Evolutionary conservation across 1,284 basidiomycete genomes (phyloP), one percentile per base, ranked within the genome.

Genomic region (Rhodotorula sp.): DNA sequence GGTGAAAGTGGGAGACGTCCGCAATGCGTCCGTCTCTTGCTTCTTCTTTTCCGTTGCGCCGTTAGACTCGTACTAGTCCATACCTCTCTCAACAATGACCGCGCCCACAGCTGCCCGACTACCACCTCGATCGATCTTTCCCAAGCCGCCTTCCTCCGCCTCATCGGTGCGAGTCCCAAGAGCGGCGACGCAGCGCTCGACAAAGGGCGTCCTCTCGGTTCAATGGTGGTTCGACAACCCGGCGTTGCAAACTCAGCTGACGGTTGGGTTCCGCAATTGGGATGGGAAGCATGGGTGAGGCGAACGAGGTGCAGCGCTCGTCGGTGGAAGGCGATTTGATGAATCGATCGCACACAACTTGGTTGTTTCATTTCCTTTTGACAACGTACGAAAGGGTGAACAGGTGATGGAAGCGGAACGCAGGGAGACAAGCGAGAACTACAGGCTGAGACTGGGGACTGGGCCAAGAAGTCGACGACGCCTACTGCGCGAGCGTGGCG

Each of bases 401-500:
- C 16, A 44, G 40, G 13, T 13, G 13, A 44, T 13, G 40, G 15
- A 44, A 44, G 16, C 10, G 40, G 20, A 10, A 54, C 18, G 30
- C 16, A 54, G 30, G 18, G 16, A 44, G 37, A 26, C 15, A 31
- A n/a, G 34, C 34, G 40, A 22, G 26, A 28, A 13, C 4, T 13
- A 59, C 30, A 50, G 16, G 47, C 47, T n/a, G 40, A 40, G 54
- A 24, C 20, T 6, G 30, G 50, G 47, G 8, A n/a, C 28, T 22
- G 28, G 4, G 18, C 30, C 46, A 15, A 5, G 53, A 13, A 5
- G 37, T 9, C 20, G 37, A 28, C 9, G 28, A 5, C 0, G 44
- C 1, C 30, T 40, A 52, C 57, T 62, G 60, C 20, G 72, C 82
- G 9, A 93, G 81, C 2, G 90, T 94, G 3, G 84, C 91, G 2